Percentiles rank a stretch among this genome's conserved stretches.
Evolutionary conservation across 225 moss, liverwort and hornwort species (phyloP).

Genomic region (Polytrichum commune): DNA sequence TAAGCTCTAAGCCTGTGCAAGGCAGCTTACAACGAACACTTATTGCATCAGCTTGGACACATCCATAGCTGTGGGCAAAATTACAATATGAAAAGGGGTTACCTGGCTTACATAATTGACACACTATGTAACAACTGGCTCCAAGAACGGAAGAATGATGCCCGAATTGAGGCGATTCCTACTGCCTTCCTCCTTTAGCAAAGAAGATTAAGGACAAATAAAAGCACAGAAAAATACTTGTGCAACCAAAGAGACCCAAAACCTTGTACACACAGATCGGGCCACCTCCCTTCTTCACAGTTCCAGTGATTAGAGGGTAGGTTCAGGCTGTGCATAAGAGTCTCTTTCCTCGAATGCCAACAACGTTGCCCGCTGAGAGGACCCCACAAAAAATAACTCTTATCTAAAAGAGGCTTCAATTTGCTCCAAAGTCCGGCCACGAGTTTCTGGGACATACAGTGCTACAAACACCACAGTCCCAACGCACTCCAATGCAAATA

Average conservation of each 20-base stretch:
- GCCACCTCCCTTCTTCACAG: not conserved
- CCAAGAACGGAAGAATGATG: conserved; percentile 3
- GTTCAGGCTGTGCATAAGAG: no score
- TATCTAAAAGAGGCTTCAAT: conserved; percentile 65
- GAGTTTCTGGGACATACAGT: conserved; percentile 72
- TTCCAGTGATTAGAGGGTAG: not conserved
- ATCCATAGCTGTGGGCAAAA: not conserved
- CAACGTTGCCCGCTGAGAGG: no score
- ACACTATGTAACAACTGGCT: not conserved
- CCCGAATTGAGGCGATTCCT: not conserved
- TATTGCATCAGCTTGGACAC: conserved; percentile 2
- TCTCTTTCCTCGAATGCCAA: no score
- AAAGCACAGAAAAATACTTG: not conserved
- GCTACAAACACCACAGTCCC: conserved; percentile 59
- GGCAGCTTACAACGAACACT: not conserved
- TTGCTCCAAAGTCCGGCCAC: conserved; percentile 75
- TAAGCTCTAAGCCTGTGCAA: no score
- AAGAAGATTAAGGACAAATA: not conserved
- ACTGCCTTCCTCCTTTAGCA: not conserved
- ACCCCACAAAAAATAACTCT: no score
- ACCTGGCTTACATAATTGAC: not conserved
- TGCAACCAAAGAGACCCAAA: not conserved
- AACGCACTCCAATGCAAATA: conserved; percentile 49
- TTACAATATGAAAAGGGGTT: not conserved
- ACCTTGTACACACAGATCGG: not conserved